Evolutionary conservation across 2,329 filamentous ascomycete genomes (phyloP).

Genomic region (Scolecobasidium constrictum): DNA sequence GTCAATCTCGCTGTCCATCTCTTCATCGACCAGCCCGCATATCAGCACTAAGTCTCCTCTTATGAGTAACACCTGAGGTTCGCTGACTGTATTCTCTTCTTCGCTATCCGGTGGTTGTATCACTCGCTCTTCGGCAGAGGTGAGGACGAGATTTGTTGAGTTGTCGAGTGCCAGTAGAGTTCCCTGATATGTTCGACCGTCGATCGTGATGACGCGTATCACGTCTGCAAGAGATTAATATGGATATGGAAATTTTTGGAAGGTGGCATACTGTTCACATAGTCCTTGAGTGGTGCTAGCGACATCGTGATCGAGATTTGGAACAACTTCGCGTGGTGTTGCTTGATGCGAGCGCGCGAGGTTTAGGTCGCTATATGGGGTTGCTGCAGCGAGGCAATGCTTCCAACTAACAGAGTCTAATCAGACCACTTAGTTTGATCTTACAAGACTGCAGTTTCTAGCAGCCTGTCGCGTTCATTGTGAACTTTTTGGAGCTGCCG

Average conservation of each 20-base stretch:
- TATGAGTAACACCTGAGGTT: slow-evolving; percentile 82
- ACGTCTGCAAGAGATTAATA: slow-evolving; percentile 54
- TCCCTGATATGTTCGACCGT: slow-evolving; percentile 69
- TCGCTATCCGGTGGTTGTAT: slow-evolving; percentile 77
- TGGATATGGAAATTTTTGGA: neutral
- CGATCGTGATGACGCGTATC: slow-evolving; percentile 81
- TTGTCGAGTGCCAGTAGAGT: slow-evolving; percentile 80
- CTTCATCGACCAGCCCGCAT: slow-evolving; percentile 81
- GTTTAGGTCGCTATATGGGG: too few relatives aligned
- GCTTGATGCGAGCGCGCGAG: too few relatives aligned
- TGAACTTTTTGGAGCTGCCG: too few relatives aligned
- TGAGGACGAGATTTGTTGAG: slow-evolving; percentile 83
- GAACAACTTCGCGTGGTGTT: too few relatives aligned
- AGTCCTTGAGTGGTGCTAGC: slow-evolving; percentile 3
- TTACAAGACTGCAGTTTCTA: too few relatives aligned
- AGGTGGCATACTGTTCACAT: slow-evolving; percentile 5
- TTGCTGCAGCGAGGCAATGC: too few relatives aligned
- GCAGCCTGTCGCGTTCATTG: too few relatives aligned
- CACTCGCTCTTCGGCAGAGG: slow-evolving; percentile 75
- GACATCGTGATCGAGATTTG: slow-evolving; percentile 8
- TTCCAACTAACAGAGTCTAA: too few relatives aligned
- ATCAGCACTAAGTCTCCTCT: slow-evolving; percentile 90
- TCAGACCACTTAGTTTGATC: too few relatives aligned
- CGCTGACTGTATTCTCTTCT: slow-evolving; percentile 68
- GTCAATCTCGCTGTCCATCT: slow-evolving; percentile 80